phyloP scores from a whole-genome alignment of 331 rosid species.

The Quercus lobata region DNA sequence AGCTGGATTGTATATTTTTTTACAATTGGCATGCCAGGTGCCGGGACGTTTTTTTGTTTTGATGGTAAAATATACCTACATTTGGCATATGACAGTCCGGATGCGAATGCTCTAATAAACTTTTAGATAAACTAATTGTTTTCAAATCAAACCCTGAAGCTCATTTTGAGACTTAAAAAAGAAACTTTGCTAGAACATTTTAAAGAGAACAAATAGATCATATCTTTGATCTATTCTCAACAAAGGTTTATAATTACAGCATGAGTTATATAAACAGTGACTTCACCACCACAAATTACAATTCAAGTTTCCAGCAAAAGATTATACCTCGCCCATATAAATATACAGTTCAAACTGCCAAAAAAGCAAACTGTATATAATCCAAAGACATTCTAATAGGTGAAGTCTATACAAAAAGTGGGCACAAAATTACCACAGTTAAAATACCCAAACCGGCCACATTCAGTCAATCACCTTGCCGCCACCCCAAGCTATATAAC shows the following conservation, averaged over 20 bases:
- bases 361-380: background rate
- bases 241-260: background rate
- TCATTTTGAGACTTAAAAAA: background rate
- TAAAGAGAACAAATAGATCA: background rate
- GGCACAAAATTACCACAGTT: conserved; percentile 14
- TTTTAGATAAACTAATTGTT: background rate
- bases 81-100: no score
- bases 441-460: background rate
- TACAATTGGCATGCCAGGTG: no score
- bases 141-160: background rate
- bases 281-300: conserved; percentile 17
- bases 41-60: no score
- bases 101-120: no score
- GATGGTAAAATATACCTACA: no score
- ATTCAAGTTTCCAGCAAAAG: conserved; percentile 12
- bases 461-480: conserved; percentile 38
- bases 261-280: background rate
- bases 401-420: conserved; percentile 19
- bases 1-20: no score
- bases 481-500: conserved; percentile 70
- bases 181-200: background rate
- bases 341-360: background rate
- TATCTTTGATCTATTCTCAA: background rate
- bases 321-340: background rate
- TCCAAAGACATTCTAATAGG: background rate